Conservation (phyloP, 1,284 basidiomycete genomes). For the Crucibulum parvulum region DNA sequence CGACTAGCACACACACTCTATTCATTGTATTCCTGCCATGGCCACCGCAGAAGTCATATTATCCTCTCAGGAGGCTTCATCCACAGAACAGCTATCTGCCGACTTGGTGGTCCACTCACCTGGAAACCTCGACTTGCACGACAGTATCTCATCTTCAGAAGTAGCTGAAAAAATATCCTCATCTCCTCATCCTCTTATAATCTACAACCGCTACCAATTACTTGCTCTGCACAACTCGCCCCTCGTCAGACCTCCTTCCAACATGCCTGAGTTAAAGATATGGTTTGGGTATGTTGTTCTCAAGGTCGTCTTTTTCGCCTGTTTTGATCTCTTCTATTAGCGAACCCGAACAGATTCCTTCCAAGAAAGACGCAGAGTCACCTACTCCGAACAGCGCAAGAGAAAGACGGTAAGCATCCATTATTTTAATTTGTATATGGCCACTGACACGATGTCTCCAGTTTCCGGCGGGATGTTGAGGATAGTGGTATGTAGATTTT, state of each 20-base stretch:
- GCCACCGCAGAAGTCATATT: neutral
- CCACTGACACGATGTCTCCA: constrained; percentile 36
- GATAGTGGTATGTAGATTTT: constrained; percentile 60
- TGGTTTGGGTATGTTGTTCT: constrained; percentile 82
- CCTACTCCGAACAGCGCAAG: constrained; percentile 58
- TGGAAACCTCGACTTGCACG: constrained; percentile 43
- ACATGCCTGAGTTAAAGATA: constrained; percentile 82
- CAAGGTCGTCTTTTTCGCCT: constrained; percentile 6
- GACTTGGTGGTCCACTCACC: constrained; percentile 24
- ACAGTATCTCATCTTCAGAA: constrained; percentile 32
- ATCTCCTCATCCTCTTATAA: constrained; percentile 51
- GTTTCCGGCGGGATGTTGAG: constrained; percentile 77
- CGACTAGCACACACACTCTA: neutral
- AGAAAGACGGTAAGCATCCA: constrained; percentile 61
- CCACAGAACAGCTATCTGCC: constrained; percentile 1
- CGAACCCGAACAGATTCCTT: constrained; percentile 64
- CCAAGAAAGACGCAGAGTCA: constrained; percentile 73
- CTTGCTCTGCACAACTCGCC: constrained; percentile 78
- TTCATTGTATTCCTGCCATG: neutral
- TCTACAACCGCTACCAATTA: constrained; percentile 73
- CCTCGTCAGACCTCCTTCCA: constrained; percentile 72
- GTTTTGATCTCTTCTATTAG: constrained; percentile 42
- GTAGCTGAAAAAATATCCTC: constrained; percentile 32
- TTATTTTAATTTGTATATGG: constrained; percentile 8
- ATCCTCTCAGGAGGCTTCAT: constrained; percentile 20